Percentiles rank a stretch among this genome's conserved stretches.
phyloP scores from a whole-genome alignment of 2,329 filamentous ascomycete species.

The Mycosphaerella arachidis region DNA sequence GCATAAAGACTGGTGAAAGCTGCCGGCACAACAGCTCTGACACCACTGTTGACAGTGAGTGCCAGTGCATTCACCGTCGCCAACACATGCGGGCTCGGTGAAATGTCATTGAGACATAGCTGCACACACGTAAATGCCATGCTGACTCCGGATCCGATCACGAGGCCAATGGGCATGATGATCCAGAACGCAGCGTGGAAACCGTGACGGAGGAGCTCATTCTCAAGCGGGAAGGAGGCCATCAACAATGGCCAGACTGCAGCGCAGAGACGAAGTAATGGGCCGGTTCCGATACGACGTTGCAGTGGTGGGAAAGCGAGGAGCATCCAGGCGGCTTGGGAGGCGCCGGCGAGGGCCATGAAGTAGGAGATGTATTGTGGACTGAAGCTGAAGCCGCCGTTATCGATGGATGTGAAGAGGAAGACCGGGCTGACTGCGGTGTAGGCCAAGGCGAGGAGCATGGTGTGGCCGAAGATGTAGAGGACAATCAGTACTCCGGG shows the following conservation, averaged over 20 bases:
- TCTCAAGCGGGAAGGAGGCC: slow-evolving; percentile 49
- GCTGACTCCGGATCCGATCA: slow-evolving; percentile 58
- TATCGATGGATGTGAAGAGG: slow-evolving; percentile 57
- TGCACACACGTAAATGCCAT: slow-evolving; percentile 70
- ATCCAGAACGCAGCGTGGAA: slow-evolving; percentile 55
- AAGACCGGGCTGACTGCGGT: slow-evolving; percentile 67
- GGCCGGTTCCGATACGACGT: slow-evolving; percentile 60
- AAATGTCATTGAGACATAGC: slow-evolving; percentile 69
- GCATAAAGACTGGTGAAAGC: slow-evolving; percentile 65
- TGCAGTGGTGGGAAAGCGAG: slow-evolving; percentile 66
- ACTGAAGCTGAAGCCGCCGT: slow-evolving; percentile 63
- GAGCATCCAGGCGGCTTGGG: slow-evolving; percentile 68
- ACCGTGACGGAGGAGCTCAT: slow-evolving; percentile 51
- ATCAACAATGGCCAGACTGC: slow-evolving; percentile 63
- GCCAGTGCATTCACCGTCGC: slow-evolving; percentile 68
- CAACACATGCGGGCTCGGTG: slow-evolving; percentile 59
- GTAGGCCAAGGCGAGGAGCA: slow-evolving; percentile 66
- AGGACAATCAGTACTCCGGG: slow-evolving; percentile 65
- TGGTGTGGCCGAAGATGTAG: slow-evolving; percentile 60
- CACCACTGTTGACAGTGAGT: slow-evolving; percentile 56
- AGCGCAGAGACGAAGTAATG: slow-evolving; percentile 57
- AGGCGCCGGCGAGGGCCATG: slow-evolving; percentile 59
- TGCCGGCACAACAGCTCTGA: slow-evolving; percentile 64
- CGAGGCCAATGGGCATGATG: slow-evolving; percentile 41
- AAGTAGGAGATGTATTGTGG: slow-evolving; percentile 61